Conservation (phyloP, 179 eudicot species). For the Drosera spatulata region DNA sequence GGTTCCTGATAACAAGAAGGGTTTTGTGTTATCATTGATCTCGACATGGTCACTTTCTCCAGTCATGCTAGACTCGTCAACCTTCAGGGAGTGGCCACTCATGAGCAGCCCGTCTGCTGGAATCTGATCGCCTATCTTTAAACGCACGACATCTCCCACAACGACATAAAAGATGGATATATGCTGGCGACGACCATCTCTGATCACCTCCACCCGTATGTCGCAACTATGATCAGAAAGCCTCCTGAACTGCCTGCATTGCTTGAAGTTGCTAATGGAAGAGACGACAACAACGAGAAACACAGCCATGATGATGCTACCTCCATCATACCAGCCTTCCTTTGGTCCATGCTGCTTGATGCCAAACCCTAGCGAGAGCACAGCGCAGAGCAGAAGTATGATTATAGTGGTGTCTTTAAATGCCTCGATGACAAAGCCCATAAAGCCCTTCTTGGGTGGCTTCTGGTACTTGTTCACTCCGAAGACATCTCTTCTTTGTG, state of each 20-base stretch:
- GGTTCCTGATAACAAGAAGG: conserved; percentile 20
- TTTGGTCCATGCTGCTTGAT: conserved; percentile 19
- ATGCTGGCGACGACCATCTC: conserved; percentile 16
- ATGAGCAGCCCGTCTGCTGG: conserved; percentile 25
- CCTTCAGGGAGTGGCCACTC: conserved; percentile 14
- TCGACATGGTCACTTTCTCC: conserved; percentile 28
- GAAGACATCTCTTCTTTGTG: too few relatives aligned
- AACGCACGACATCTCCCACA: conserved; percentile 24
- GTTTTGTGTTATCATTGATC: conserved; percentile 8
- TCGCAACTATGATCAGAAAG: conserved; percentile 17
- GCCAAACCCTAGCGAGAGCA: conserved; percentile 25
- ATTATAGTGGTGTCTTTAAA: neutral
- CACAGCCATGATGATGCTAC: conserved; percentile 21
- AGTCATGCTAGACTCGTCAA: conserved; percentile 31
- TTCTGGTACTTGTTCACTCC: too few relatives aligned
- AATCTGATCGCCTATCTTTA: conserved; percentile 24
- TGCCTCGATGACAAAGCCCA: too few relatives aligned
- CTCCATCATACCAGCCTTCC: conserved; percentile 31
- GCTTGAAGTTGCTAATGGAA: conserved; percentile 19
- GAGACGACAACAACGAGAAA: conserved; percentile 22
- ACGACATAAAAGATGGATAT: conserved; percentile 20
- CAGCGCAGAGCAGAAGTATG: conserved; percentile 20
- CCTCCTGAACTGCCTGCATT: conserved; percentile 23
- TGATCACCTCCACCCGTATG: conserved; percentile 12
- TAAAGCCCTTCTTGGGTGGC: too few relatives aligned